phyloP scores from a whole-genome alignment of 371 early-diverging fungal genomes.

The Mucor racemosus region DNA sequence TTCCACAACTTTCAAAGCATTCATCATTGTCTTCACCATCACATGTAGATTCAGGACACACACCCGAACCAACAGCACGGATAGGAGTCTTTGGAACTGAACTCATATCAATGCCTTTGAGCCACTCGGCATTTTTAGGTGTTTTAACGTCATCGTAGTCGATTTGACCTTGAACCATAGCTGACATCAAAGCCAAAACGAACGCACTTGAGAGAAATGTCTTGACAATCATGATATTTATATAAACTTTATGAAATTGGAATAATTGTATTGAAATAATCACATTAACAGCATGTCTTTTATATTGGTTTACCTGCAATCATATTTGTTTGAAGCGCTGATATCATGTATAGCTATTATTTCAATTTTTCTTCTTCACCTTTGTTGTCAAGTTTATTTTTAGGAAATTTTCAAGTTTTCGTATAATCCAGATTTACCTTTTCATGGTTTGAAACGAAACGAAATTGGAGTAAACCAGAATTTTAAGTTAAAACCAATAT shows the following conservation, averaged over 20 bases:
- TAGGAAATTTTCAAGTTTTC: neutral
- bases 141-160: neutral
- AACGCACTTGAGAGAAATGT: neutral
- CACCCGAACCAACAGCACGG: conserved; percentile 44
- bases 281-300: too few species aligned
- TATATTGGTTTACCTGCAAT: too few species aligned
- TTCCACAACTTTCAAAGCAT: conserved; percentile 50
- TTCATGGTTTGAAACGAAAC: neutral
- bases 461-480: conserved; percentile 4
- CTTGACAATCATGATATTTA: neutral
- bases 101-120: conserved; percentile 59
- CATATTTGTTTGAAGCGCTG: neutral
- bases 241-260: neutral
- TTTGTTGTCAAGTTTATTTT: neutral
- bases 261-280: neutral
- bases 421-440: neutral
- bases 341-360: neutral
- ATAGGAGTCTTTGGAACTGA: conserved; percentile 30
- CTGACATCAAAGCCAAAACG: conserved; percentile 1
- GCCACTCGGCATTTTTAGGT: conserved; percentile 60
- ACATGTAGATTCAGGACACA: conserved; percentile 38
- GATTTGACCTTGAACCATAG: conserved; percentile 5
- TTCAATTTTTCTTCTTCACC: neutral
- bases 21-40: conserved; percentile 42
- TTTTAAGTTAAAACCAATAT: neutral